Evolutionary conservation across 2,329 filamentous ascomycete genomes (phyloP).

Genomic region (Laburnicola sp.): DNA sequence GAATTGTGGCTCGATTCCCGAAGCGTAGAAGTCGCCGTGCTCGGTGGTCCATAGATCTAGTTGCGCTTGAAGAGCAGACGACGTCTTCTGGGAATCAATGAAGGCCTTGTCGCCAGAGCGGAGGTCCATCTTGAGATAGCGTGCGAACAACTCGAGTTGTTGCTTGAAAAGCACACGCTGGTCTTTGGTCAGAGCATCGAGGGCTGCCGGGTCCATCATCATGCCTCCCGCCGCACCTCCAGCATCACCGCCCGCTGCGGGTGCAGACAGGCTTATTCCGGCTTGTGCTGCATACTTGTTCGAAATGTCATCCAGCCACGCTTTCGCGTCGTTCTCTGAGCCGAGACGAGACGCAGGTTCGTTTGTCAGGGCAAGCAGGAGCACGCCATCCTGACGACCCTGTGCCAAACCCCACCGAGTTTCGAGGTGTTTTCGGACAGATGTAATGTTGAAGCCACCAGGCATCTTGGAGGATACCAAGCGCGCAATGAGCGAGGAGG

Average conservation of each 20-base stretch:
- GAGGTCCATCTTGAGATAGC: constrained; percentile 96
- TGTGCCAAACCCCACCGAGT: constrained; percentile 85
- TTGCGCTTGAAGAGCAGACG: constrained; percentile 86
- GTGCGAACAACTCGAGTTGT: constrained; percentile 89
- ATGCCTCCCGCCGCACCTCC: constrained; percentile 78
- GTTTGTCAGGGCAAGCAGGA: constrained; percentile 87
- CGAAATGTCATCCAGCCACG: constrained; percentile 82
- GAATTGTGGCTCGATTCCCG: constrained; percentile 92
- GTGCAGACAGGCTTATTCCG: constrained; percentile 80
- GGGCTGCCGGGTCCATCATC: constrained; percentile 99
- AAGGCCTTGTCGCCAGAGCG: constrained; percentile 95
- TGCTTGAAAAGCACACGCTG: constrained; percentile 97
- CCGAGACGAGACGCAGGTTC: constrained; percentile 87
- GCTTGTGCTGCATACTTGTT: constrained; percentile 86
- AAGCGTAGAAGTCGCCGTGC: constrained; percentile 94
- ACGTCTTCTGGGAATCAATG: constrained; percentile 79
- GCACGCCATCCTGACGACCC: constrained; percentile 87
- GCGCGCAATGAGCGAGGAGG: constrained; percentile 86
- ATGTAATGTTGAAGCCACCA: constrained; percentile 97
- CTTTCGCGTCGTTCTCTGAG: constrained; percentile 88
- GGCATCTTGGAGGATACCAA: constrained; percentile 99
- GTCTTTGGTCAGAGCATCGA: constrained; percentile 96
- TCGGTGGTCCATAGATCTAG: constrained; percentile 93
- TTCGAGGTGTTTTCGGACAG: constrained; percentile 92
- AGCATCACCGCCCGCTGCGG: constrained; percentile 69